These are phyloP conservation scores for Acanthamoeba castellanii DNA, from an alignment of 208 protist genomes.

Conservation along the genomic window DNA sequence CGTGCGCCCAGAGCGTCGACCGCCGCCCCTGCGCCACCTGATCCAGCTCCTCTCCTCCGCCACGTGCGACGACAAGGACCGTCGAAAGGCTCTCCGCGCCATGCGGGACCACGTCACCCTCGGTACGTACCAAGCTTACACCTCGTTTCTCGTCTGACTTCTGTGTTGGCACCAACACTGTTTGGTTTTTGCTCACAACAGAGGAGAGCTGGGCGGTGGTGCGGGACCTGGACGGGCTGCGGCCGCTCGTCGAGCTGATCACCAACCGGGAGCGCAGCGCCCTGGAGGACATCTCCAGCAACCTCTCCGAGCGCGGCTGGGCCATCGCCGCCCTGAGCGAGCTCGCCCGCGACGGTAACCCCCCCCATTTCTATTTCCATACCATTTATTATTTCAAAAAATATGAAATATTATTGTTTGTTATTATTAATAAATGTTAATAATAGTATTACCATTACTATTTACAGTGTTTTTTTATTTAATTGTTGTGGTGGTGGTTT, in stretches of 20 bases:
- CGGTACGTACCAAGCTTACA: background rate
- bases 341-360: conserved; percentile 23
- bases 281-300: conserved; percentile 49
- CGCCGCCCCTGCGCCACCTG: background rate
- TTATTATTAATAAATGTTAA: background rate
- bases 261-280: background rate
- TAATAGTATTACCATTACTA: background rate
- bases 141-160: background rate
- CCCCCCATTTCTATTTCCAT: background rate
- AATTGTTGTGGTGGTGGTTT: background rate
- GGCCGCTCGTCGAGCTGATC: background rate
- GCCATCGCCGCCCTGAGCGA: conserved; percentile 25
- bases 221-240: conserved; percentile 16
- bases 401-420: too few species aligned
- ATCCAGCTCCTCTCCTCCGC: background rate
- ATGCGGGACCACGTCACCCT: conserved; percentile 11
- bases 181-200: background rate
- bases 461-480: background rate
- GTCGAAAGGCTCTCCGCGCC: background rate
- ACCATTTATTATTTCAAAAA: background rate
- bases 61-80: conserved; percentile 1
- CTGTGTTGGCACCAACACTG: too few species aligned
- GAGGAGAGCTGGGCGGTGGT: conserved; percentile 45
- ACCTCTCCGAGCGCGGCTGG: conserved; percentile 43
- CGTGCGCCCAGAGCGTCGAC: background rate